These are phyloP conservation scores for Westerdykella sp. DNA, from an alignment of 2,329 filamentous ascomycete genomes.

Conservation along the genomic window DNA sequence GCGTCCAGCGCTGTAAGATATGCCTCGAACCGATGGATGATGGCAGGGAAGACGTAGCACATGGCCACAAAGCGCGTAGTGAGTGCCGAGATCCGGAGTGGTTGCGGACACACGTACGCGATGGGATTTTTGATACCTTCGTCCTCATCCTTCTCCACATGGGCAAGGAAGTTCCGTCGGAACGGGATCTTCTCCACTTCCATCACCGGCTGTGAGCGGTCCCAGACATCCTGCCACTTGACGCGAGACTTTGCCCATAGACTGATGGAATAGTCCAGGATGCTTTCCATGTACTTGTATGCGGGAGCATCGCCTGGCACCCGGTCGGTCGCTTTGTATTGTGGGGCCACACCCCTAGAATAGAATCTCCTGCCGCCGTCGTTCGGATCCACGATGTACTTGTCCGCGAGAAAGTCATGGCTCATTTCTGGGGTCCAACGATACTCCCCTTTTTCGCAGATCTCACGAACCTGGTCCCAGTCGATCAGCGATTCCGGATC, in stretches of 20 bases:
- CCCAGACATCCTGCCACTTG: conserved; percentile 42
- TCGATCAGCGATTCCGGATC: conserved; percentile 46
- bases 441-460: conserved; percentile 37
- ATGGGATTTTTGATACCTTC: conserved; percentile 45
- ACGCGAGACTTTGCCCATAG: conserved; percentile 58
- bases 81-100: conserved; percentile 70
- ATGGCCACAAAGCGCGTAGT: conserved; percentile 64
- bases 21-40: conserved; percentile 77
- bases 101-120: conserved; percentile 70
- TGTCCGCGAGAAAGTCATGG: conserved; percentile 39
- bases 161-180: conserved; percentile 76
- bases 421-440: conserved; percentile 42
- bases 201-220: conserved; percentile 72
- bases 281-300: conserved; percentile 45
- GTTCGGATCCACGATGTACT: conserved; percentile 52
- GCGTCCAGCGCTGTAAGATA: conserved; percentile 75
- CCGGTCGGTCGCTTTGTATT: conserved; percentile 58
- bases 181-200: conserved; percentile 66
- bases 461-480: conserved; percentile 51
- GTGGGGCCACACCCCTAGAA: conserved; percentile 40
- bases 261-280: conserved; percentile 79
- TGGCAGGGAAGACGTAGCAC: conserved; percentile 70
- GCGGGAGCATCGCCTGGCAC: conserved; percentile 53
- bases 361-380: conserved; percentile 56
- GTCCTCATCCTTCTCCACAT: conserved; percentile 49